Base-by-base conservation (phyloP, 148 eudicot genomes). In the Vaccinium corymbosum region DNA sequence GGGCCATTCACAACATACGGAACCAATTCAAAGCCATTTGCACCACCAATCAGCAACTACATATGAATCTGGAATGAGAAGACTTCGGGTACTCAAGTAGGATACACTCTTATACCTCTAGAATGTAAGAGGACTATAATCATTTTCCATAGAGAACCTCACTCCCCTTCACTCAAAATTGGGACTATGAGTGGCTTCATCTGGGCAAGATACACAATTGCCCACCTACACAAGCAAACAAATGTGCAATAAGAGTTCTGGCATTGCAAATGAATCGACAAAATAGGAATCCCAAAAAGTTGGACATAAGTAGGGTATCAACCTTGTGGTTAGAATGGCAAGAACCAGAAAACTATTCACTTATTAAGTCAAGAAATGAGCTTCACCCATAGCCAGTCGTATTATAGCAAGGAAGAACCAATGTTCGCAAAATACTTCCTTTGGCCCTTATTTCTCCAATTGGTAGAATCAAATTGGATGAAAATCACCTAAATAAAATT, bases 131-230 rank as follows among this genome's bases (percentile, higher is more conserved):
- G 78, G 82, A 82, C 57, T 82, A 17, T 11, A 27, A 11, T 66
- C 71, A 17, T 57, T 86, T 46, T 83, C 66, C 62, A 19, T 50
- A 25, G 25, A 72, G 85, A 42, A 73, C 48, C 82, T 90, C 87
- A 94, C 83, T 95, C 95, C 14, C 87, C 90, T 88, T 94, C 98
- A 66, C 90, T 95, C 85, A 95, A 86, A 86, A 95, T 90, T n/a
- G 98, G 98, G 89, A 94, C 97, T 52, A 95, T 95, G 59, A 95
- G 98, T 42, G 98, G 98, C 48, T 94, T 94, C 98, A 95, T 87
- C 89, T 95, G 98, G 25, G 98, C 94, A 85, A 95, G 91, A 87
- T 95, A 95, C 76, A 95, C 98, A 80, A 95, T 95, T 74, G 98
- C 98, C 98, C 98, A 95, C 98, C 98, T 95, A 83, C 85, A 80